These are phyloP conservation scores for Trichocladium antarcticum DNA, from an alignment of 495 filamentous ascomycete genomes.

Conservation along the genomic window DNA sequence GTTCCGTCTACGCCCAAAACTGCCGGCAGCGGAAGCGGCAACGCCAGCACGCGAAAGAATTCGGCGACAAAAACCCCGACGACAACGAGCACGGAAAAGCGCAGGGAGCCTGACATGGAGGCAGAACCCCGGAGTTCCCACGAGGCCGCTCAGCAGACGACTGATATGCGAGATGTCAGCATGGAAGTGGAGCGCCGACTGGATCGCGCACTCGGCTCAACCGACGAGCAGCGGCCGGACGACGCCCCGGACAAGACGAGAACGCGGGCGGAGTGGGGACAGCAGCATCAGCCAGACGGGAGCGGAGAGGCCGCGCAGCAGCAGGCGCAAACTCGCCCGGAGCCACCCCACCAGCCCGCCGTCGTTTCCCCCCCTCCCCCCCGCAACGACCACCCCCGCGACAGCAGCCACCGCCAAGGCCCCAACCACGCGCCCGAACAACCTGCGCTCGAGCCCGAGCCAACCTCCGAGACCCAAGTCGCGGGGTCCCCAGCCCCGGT, in stretches of 20 bases:
- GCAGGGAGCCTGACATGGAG: conserved; percentile 20
- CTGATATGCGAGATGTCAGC: conserved; percentile 4
- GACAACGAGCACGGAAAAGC: conserved; percentile 21
- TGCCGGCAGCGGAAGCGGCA: conserved; percentile 16
- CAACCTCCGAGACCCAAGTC: too few species aligned
- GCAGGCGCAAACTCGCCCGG: background rate
- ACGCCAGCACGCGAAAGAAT: conserved; percentile 19
- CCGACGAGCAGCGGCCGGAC: background rate
- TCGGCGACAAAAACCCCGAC: conserved; percentile 22
- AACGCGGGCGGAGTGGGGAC: background rate
- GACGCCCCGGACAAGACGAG: background rate
- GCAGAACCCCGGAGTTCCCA: conserved; percentile 4
- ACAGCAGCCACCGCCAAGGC: too few species aligned
- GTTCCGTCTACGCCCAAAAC: conserved; percentile 68
- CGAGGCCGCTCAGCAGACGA: conserved; percentile 1
- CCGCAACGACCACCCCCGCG: background rate
- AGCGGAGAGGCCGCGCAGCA: too few species aligned
- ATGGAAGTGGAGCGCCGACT: conserved; percentile 1
- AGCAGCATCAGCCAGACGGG: too few species aligned
- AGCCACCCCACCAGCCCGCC: background rate
- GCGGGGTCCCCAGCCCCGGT: conserved; percentile 1
- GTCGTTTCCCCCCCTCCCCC: background rate
- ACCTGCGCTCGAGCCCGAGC: conserved; percentile 2
- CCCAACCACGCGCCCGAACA: too few species aligned
- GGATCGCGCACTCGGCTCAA: background rate